Conservation (phyloP, 2,329 filamentous ascomycete species). For the Neonectria coccinea region DNA sequence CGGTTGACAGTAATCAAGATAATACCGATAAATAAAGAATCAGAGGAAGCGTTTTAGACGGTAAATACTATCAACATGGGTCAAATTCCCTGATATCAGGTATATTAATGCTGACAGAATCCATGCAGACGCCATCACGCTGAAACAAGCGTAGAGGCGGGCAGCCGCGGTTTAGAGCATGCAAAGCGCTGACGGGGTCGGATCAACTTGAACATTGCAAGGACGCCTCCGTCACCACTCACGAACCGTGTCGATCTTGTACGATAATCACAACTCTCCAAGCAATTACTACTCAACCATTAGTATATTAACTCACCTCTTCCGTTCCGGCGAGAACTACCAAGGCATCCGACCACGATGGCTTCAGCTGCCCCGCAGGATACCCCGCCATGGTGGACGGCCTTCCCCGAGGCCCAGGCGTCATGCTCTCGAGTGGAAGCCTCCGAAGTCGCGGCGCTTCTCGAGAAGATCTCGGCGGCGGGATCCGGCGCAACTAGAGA, state of each 20-base stretch:
- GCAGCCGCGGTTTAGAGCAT: constrained; percentile 2
- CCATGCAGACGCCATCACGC: background rate
- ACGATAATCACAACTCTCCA: background rate
- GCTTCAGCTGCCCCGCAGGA: constrained; percentile 41
- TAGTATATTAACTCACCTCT: background rate
- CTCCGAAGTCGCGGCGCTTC: constrained; percentile 54
- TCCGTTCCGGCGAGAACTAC: background rate
- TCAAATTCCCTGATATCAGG: background rate
- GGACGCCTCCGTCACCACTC: background rate
- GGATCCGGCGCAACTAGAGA: constrained; percentile 45
- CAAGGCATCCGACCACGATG: constrained; percentile 28
- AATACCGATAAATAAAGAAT: background rate
- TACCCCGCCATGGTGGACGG: constrained; percentile 53
- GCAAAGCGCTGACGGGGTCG: background rate
- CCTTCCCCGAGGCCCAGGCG: constrained; percentile 58
- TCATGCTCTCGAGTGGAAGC: constrained; percentile 53
- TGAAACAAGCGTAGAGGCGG: background rate
- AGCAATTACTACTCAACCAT: background rate
- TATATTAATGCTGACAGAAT: background rate
- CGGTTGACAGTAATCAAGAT: background rate
- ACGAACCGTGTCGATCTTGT: background rate
- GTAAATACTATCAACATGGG: background rate
- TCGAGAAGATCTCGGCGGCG: constrained; percentile 53
- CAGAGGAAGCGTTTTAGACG: background rate
- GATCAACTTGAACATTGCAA: background rate